These are phyloP conservation scores for Kazachstania psychrophila DNA, from an alignment of 805 yeast genomes.

Conservation along the genomic window DNA sequence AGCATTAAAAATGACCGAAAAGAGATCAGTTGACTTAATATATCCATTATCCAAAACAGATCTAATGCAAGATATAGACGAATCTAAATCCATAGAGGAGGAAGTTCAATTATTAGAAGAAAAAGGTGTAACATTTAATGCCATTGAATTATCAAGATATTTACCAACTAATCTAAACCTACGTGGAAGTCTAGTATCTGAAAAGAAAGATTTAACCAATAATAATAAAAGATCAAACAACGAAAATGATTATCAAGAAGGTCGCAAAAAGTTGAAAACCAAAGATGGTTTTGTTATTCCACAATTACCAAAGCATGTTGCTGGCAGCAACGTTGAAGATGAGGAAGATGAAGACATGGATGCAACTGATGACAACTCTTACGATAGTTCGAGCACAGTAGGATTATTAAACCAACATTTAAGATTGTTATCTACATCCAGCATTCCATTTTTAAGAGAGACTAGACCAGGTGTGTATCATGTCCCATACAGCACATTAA, in stretches of 20 bases:
- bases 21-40: conserved; percentile 36
- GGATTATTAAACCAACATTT: conserved; percentile 53
- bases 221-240: conserved; percentile 28
- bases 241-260: conserved; percentile 7
- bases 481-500: conserved; percentile 51
- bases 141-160: conserved; percentile 35
- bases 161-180: conserved; percentile 38
- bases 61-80: conserved; percentile 41
- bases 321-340: conserved; percentile 13
- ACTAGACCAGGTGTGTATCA: conserved; percentile 47
- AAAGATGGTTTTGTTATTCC: conserved; percentile 32
- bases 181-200: conserved; percentile 37
- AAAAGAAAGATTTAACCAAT: conserved; percentile 22
- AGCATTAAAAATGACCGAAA: conserved; percentile 52
- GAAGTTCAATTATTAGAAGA: conserved; percentile 27
- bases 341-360: conserved; percentile 22
- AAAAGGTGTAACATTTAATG: conserved; percentile 31
- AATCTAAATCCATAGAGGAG: conserved; percentile 21
- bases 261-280: conserved; percentile 34
- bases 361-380: conserved; percentile 27
- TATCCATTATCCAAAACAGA: conserved; percentile 41
- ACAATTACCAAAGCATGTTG: conserved; percentile 19
- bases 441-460: conserved; percentile 54
- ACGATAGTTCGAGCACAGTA: conserved; percentile 26
- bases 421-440: conserved; percentile 44